Conservation (phyloP, 108 stramenopile species). For the Poteriospumella lacustris region DNA sequence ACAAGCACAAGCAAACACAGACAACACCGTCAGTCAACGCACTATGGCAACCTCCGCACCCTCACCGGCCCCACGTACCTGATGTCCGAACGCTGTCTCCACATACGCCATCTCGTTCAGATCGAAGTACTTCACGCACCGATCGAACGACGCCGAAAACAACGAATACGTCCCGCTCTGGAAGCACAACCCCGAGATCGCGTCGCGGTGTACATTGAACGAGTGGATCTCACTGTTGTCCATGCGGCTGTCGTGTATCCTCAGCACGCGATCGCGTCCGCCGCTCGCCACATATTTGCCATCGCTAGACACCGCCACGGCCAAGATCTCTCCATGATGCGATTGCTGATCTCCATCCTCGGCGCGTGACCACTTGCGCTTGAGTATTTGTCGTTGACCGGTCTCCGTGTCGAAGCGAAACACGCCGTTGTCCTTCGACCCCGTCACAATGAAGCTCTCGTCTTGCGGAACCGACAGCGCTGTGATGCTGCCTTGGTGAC, state of each 20-base stretch:
- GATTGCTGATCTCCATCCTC: neutral
- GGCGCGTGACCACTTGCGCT: slow-evolving; percentile 29
- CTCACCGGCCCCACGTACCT: slow-evolving; percentile 50
- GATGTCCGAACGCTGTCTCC: slow-evolving; percentile 97
- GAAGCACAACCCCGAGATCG: neutral
- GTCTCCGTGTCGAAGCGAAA: slow-evolving; percentile 81
- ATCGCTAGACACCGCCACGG: slow-evolving; percentile 81
- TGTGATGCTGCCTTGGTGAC: slow-evolving; percentile 59
- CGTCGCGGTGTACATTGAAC: neutral
- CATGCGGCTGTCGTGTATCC: slow-evolving; percentile 71
- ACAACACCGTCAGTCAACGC: too few species aligned
- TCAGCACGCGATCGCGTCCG: slow-evolving; percentile 71
- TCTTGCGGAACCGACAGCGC: slow-evolving; percentile 69
- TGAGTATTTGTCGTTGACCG: slow-evolving; percentile 37
- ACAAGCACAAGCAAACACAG: too few species aligned
- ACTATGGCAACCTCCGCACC: too few species aligned
- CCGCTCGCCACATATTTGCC: slow-evolving; percentile 82
- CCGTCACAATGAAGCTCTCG: slow-evolving; percentile 62
- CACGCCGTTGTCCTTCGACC: slow-evolving; percentile 89
- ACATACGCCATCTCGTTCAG: slow-evolving; percentile 84
- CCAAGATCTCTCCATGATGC: slow-evolving; percentile 73
- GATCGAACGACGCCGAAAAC: slow-evolving; percentile 83
- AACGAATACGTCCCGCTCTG: slow-evolving; percentile 55
- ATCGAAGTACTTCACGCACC: slow-evolving; percentile 75
- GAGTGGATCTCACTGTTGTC: slow-evolving; percentile 43